Conservation (phyloP, 805 yeast species). For the Maudiozyma saulgeensis region DNA sequence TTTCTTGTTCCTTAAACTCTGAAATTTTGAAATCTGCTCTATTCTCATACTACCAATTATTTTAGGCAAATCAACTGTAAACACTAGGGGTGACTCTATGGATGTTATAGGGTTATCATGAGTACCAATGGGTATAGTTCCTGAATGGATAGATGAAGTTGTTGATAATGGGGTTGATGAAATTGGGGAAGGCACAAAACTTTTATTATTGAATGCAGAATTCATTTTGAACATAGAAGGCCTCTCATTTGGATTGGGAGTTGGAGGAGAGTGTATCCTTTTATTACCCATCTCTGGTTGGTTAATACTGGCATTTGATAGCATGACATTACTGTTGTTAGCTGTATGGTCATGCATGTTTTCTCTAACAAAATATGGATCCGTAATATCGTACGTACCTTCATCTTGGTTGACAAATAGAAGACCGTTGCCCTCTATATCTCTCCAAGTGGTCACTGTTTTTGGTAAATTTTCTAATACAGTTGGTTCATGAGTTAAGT, state of each 20-base stretch:
- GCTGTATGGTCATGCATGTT: too few relatives aligned
- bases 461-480: constrained; percentile 24
- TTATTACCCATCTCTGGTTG: constrained; percentile 2
- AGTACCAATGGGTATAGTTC: constrained; percentile 6
- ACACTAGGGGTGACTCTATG: constrained; percentile 16
- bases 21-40: constrained; percentile 8
- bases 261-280: constrained; percentile 11
- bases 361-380: background rate
- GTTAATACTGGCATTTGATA: background rate
- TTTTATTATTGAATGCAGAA: constrained; percentile 14
- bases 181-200: constrained; percentile 2
- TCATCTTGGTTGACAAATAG: constrained; percentile 21
- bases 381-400: constrained; percentile 16
- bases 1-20: background rate
- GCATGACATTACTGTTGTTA: background rate
- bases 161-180: constrained; percentile 7
- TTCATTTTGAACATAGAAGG: constrained; percentile 9
- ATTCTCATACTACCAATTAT: constrained; percentile 22
- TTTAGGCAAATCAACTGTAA: constrained; percentile 25
- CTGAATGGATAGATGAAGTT: constrained; percentile 7
- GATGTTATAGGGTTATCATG: constrained; percentile 2
- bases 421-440: constrained; percentile 29
- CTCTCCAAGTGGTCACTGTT: constrained; percentile 27
- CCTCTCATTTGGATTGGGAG: constrained; percentile 10
- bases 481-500: constrained; percentile 24